Conservation (phyloP, 1,139 yeast species). For the Saccharomyces hybrid region DNA sequence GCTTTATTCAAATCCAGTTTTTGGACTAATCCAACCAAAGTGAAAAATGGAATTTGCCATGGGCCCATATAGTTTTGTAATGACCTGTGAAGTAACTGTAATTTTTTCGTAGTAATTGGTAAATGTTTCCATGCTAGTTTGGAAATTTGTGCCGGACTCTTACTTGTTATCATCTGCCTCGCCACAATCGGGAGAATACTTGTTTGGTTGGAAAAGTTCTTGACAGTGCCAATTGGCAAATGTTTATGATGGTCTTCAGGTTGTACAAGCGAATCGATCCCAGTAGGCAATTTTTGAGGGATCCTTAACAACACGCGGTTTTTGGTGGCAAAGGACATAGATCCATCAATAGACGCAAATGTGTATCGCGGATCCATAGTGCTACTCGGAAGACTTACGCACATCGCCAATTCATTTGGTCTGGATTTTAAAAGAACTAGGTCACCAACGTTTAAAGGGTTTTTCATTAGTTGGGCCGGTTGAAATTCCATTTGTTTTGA, state of each 20-base stretch:
- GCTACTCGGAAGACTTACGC: slow-evolving; percentile 38
- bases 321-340: slow-evolving; percentile 42
- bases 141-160: slow-evolving; percentile 23
- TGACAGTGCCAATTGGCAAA: slow-evolving; percentile 29
- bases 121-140: slow-evolving; percentile 33
- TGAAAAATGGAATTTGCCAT: slow-evolving; percentile 44
- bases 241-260: slow-evolving; percentile 22
- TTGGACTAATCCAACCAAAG: slow-evolving; percentile 37
- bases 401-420: slow-evolving; percentile 36
- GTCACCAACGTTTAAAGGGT: slow-evolving; percentile 39
- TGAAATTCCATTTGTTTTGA: slow-evolving; percentile 4
- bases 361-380: slow-evolving; percentile 45
- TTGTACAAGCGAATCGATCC: slow-evolving; percentile 22
- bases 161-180: slow-evolving; percentile 27
- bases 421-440: slow-evolving; percentile 37
- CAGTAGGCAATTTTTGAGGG: slow-evolving; percentile 34
- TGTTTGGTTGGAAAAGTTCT: slow-evolving; percentile 21
- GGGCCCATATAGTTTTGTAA: slow-evolving; percentile 46
- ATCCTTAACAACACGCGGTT: slow-evolving; percentile 44
- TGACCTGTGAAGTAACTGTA: slow-evolving; percentile 48
- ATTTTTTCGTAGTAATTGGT: slow-evolving; percentile 34
- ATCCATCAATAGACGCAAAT: slow-evolving; percentile 50
- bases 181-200: slow-evolving; percentile 23
- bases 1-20: slow-evolving; percentile 22
- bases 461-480: slow-evolving; percentile 11